Evolutionary conservation across 768 basidiomycete genomes (phyloP), one percentile per base, ranked within the genome.

Genomic region (Suillus fuscotomentosus): DNA sequence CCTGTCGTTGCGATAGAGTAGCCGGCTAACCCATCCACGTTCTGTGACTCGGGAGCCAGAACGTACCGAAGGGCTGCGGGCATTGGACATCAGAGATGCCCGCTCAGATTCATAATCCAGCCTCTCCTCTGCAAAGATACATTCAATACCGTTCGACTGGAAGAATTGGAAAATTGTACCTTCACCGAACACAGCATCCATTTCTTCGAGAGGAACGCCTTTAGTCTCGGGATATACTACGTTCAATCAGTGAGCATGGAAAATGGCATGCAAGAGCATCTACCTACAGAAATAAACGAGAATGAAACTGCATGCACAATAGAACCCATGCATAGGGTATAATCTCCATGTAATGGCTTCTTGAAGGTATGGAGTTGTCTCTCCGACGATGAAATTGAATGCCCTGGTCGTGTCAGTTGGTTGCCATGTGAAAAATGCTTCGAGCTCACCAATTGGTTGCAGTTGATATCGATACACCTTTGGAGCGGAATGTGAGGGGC

Each of bases 241-340:
- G 54, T 14, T 36, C 11, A n/a, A 27, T 4, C 27, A 3, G 36
- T 76, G 14, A 73, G 64, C 38, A 55, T 53, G 9, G 57, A 43
- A 55, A 8, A 15, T 20, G 59, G 10, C 10, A 3, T 8, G 36
- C 43, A 42, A 17, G 34, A 27, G 4, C 48, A 61, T 51, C n/a
- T 34, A 63, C 90, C 68, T 72, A 94, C 87, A 76, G 77, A 93
- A 91, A 75, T 91, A 94, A 6, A 95, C 91, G 51, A 95, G 79
- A 55, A 97, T 79, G 73, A 96, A 92, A 71, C 93, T 93, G 71
- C 91, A 89, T 10, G 85, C 85, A 73, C 94, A 95, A 77, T 94
- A 95, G 78, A 94, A 94, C 27, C 90, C 94, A 70, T 97, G 95
- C 94, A 98, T 96, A 0, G 94, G 93, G 78, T 98, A 97, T 62